Conservation (phyloP, 176 grass and related monocot genomes). For the Musa itinerans region DNA sequence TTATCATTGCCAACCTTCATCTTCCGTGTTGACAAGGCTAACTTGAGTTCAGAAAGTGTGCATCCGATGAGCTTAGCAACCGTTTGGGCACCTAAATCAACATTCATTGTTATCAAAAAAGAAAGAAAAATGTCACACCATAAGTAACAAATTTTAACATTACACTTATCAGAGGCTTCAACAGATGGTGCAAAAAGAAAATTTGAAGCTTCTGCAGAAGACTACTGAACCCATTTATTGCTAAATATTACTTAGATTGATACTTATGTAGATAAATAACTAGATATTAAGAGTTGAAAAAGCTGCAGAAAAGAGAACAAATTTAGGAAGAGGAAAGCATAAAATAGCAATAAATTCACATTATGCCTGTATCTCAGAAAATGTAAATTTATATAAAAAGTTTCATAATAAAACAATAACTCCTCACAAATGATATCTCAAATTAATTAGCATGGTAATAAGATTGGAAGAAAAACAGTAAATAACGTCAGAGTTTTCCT, state of each 20-base stretch:
- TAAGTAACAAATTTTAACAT: not conserved
- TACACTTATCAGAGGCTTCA: not conserved
- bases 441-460: not conserved
- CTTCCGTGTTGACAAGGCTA: slow-evolving; percentile 76
- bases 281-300: not conserved
- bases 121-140: not conserved
- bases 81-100: slow-evolving; percentile 55
- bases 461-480: not conserved
- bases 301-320: not conserved
- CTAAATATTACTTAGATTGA: not conserved
- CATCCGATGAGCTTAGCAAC: slow-evolving; percentile 88
- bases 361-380: not conserved
- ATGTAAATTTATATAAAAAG: not conserved
- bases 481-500: not conserved
- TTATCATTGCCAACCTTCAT: slow-evolving; percentile 98
- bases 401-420: not conserved
- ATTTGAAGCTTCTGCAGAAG: not conserved
- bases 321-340: not conserved
- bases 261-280: no score
- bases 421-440: not conserved
- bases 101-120: not conserved
- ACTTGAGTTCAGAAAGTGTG: slow-evolving; percentile 66
- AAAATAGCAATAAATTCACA: not conserved
- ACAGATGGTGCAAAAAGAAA: not conserved
- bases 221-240: not conserved